These are phyloP conservation scores for Claviceps capensis DNA, from an alignment of 2,329 filamentous ascomycete species.

Conservation along the genomic window DNA sequence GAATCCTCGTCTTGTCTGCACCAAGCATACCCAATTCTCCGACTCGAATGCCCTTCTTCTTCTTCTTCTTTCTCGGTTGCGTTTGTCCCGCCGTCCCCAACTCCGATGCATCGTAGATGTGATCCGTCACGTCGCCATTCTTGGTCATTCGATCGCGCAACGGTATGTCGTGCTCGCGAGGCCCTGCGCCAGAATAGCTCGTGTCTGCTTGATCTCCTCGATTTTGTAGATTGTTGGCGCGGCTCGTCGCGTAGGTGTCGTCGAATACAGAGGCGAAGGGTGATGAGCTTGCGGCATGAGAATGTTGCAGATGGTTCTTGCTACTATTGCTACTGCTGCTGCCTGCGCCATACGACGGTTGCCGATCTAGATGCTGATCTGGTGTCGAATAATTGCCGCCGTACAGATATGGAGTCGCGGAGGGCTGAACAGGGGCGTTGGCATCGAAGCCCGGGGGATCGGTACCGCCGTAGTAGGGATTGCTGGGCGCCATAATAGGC, in stretches of 20 bases:
- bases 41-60: conserved; percentile 35
- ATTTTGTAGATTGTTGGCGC: conserved; percentile 25
- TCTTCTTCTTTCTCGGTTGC: conserved; percentile 16
- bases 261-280: conserved; percentile 56
- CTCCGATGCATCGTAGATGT: conserved; percentile 45
- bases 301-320: conserved; percentile 10
- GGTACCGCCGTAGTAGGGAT: conserved; percentile 43
- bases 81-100: conserved; percentile 11
- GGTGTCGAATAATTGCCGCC: conserved; percentile 9
- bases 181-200: conserved; percentile 30
- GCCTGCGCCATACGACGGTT: conserved; percentile 13
- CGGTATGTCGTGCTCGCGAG: conserved; percentile 38
- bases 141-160: conserved; percentile 36
- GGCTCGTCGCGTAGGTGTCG: conserved; percentile 48
- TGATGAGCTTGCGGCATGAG: conserved; percentile 26
- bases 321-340: conserved; percentile 11
- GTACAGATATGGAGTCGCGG: conserved; percentile 29
- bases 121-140: conserved; percentile 35
- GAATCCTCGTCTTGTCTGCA: conserved; percentile 41
- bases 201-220: conserved; percentile 35
- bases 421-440: conserved; percentile 13
- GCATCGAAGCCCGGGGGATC: conserved; percentile 27
- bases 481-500: conserved; percentile 45
- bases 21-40: conserved; percentile 48
- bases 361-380: conserved; percentile 1